phyloP scores from a whole-genome alignment of 164 flowering plant genomes.

The Saururus chinensis region DNA sequence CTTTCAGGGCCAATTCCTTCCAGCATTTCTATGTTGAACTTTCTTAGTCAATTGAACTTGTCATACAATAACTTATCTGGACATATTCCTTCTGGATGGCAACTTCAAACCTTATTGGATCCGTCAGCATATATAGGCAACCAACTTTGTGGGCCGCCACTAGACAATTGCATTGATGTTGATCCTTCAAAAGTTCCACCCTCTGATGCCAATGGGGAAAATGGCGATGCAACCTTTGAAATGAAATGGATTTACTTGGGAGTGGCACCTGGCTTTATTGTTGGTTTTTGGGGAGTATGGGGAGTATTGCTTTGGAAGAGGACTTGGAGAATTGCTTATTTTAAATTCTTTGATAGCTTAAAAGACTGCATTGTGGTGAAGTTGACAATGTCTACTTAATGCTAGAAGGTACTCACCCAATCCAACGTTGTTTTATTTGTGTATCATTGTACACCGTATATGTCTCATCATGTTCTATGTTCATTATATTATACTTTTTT shows the following conservation, averaged over 20 bases:
- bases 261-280: slow-evolving; percentile 7
- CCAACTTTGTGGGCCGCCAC: slow-evolving; percentile 11
- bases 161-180: neutral
- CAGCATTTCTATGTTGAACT: neutral
- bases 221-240: neutral
- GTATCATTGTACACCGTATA: no score
- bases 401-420: neutral
- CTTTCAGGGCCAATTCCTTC: slow-evolving; percentile 2
- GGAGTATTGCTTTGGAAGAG: slow-evolving; percentile 5
- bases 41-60: slow-evolving; percentile 1
- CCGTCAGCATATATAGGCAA: slow-evolving; percentile 1
- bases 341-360: neutral
- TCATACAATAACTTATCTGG: slow-evolving; percentile 7
- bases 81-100: neutral
- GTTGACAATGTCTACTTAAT: neutral
- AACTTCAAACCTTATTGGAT: slow-evolving; percentile 1
- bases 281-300: slow-evolving; percentile 7
- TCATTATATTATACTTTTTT: no score
- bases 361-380: neutral
- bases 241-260: slow-evolving; percentile 4
- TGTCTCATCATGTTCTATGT: no score
- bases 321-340: slow-evolving; percentile 9
- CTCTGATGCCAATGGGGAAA: neutral
- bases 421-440: no score
- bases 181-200: neutral